phyloP scores from a whole-genome alignment of 805 yeast genomes.

The Clavispora phyllophila region DNA sequence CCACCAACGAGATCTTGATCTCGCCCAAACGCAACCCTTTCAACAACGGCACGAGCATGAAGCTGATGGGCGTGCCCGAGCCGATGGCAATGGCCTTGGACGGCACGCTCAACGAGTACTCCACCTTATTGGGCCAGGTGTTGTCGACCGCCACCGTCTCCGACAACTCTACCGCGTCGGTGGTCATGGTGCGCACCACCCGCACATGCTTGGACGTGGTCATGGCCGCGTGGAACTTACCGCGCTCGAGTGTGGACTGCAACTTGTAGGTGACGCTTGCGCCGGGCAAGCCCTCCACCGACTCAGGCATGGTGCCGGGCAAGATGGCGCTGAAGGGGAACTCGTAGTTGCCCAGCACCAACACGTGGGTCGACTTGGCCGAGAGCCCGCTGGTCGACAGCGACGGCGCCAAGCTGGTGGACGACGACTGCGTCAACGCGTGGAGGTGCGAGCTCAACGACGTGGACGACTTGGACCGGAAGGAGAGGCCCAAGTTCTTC shows the following conservation, averaged over 20 bases:
- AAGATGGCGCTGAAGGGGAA: conserved; percentile 81
- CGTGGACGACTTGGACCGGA: conserved; percentile 32
- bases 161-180: conserved; percentile 81
- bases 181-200: conserved; percentile 78
- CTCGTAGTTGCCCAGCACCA: conserved; percentile 77
- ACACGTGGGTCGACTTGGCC: conserved; percentile 25
- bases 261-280: conserved; percentile 68
- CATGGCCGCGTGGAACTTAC: conserved; percentile 65
- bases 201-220: conserved; percentile 67
- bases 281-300: conserved; percentile 85
- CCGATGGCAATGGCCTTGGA: conserved; percentile 89
- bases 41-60: conserved; percentile 69
- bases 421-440: conserved; percentile 24
- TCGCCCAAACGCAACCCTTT: conserved; percentile 79
- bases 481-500: conserved; percentile 27
- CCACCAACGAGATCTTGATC: conserved; percentile 64
- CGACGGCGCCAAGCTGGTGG: conserved; percentile 12
- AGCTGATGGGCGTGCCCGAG: conserved; percentile 61
- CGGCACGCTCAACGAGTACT: conserved; percentile 82
- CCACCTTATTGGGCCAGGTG: conserved; percentile 92
- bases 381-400: conserved; percentile 1
- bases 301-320: conserved; percentile 82
- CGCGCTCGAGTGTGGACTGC: conserved; percentile 78
- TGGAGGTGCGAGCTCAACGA: conserved; percentile 14
- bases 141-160: conserved; percentile 93